Evolutionary conservation across 768 basidiomycete genomes (phyloP).

Genomic region (Rhodotorula taiwanensis): DNA sequence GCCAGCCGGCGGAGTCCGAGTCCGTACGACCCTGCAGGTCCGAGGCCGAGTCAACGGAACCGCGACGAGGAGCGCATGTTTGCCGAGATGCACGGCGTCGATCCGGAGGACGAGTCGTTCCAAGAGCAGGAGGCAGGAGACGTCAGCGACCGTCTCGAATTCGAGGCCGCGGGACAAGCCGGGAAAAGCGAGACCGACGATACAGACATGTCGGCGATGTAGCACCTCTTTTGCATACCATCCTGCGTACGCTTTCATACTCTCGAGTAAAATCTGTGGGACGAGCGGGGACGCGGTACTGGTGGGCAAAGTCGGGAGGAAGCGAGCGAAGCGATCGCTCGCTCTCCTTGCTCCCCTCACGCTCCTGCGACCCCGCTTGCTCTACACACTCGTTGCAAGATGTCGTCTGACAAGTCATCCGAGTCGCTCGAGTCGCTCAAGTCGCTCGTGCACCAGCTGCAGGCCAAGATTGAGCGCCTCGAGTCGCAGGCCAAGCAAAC

Average conservation of each 20-base stretch:
- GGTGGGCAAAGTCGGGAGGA: no score
- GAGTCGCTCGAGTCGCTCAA: constrained; percentile 76
- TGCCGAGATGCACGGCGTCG: constrained; percentile 2
- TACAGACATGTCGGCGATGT: no score
- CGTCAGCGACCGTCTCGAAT: not conserved
- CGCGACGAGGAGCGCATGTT: constrained; percentile 19
- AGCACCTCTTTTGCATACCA: no score
- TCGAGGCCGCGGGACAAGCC: no score
- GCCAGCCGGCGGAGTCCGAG: not conserved
- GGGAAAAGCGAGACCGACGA: no score
- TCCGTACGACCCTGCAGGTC: not conserved
- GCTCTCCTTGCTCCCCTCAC: not conserved
- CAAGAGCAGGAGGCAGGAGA: constrained; percentile 4
- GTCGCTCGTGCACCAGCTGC: constrained; percentile 77
- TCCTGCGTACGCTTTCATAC: no score
- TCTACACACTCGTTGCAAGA: not conserved
- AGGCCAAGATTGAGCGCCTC: constrained; percentile 74
- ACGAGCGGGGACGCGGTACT: no score
- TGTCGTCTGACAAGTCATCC: constrained; percentile 16
- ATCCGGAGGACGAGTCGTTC: not conserved
- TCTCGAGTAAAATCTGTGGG: no score
- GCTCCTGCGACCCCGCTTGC: not conserved
- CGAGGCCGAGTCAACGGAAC: constrained; percentile 27
- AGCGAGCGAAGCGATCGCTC: no score
- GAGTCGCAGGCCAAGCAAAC: constrained; percentile 56